phyloP scores from a whole-genome alignment of 208 protist species.

The Porcisia hertigi region DNA sequence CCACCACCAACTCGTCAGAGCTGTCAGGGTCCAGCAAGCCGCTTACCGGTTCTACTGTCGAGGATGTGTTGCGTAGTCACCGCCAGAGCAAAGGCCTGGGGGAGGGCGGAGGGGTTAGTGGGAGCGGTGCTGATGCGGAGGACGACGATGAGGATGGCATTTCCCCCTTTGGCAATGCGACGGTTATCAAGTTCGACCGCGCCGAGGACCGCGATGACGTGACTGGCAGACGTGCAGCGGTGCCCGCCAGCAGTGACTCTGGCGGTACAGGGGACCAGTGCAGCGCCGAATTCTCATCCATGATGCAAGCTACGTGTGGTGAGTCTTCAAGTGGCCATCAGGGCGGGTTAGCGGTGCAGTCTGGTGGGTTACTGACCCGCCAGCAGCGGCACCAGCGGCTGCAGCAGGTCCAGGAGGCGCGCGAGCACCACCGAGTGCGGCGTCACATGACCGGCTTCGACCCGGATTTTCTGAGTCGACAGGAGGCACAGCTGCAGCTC shows the following conservation, averaged over 20 bases:
- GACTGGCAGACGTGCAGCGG: neutral
- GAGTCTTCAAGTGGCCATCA: neutral
- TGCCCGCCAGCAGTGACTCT: neutral
- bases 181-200: slow-evolving; percentile 27
- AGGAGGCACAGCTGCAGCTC: slow-evolving; percentile 30
- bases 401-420: slow-evolving; percentile 12
- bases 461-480: slow-evolving; percentile 14
- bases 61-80: neutral
- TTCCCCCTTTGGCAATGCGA: slow-evolving; percentile 24
- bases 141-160: slow-evolving; percentile 15
- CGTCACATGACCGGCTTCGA: slow-evolving; percentile 40
- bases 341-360: neutral
- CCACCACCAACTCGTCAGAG: neutral
- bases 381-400: slow-evolving; percentile 14
- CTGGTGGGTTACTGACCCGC: neutral
- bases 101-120: neutral
- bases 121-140: neutral
- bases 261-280: neutral
- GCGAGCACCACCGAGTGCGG: slow-evolving; percentile 22
- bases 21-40: neutral
- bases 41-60: neutral
- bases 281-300: neutral
- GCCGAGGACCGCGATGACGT: neutral
- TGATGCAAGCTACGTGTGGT: neutral
- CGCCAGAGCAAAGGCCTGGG: neutral